Conservation (phyloP, 106 monocot species). For the Dendrobium huoshanense region DNA sequence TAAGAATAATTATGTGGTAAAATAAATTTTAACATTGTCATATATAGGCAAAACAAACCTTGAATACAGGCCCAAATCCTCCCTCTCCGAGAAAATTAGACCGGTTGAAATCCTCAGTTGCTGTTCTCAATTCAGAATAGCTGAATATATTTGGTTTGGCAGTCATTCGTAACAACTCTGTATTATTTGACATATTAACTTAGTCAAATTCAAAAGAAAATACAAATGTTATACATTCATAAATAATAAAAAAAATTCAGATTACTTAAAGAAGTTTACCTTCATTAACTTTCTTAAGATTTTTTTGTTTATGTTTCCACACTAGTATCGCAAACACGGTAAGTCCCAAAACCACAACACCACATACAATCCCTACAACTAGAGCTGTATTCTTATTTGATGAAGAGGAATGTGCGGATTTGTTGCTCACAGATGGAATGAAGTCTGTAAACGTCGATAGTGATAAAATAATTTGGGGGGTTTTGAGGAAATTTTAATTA, state of each 20-base stretch:
- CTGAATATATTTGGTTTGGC: constrained; percentile 41
- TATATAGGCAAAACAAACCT: constrained; percentile 25
- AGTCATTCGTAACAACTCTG: constrained; percentile 39
- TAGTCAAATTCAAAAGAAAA: not conserved
- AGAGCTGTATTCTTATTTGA: constrained; percentile 34
- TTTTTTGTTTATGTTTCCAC: constrained; percentile 31
- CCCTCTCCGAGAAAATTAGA: constrained; percentile 67
- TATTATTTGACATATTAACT: constrained; percentile 3
- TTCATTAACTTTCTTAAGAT: constrained; percentile 36
- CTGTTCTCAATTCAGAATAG: constrained; percentile 48
- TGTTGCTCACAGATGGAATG: constrained; percentile 49
- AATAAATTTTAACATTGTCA: not conserved
- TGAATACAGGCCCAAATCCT: constrained; percentile 66
- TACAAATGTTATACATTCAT: not conserved
- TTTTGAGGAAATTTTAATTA: not conserved
- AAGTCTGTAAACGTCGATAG: constrained; percentile 31
- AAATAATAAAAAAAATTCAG: not conserved
- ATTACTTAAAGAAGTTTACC: constrained; percentile 13
- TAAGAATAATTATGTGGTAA: not conserved
- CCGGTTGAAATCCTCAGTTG: constrained; percentile 54
- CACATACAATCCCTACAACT: constrained; percentile 39
- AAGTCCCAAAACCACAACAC: constrained; percentile 18
- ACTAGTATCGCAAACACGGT: constrained; percentile 19
- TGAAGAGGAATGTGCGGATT: constrained; percentile 21
- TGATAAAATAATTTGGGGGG: not conserved